Evolutionary conservation across 306 rosid species (phyloP), one percentile per base, ranked within the genome.

Genomic region (Gastrolobium bilobum): DNA sequence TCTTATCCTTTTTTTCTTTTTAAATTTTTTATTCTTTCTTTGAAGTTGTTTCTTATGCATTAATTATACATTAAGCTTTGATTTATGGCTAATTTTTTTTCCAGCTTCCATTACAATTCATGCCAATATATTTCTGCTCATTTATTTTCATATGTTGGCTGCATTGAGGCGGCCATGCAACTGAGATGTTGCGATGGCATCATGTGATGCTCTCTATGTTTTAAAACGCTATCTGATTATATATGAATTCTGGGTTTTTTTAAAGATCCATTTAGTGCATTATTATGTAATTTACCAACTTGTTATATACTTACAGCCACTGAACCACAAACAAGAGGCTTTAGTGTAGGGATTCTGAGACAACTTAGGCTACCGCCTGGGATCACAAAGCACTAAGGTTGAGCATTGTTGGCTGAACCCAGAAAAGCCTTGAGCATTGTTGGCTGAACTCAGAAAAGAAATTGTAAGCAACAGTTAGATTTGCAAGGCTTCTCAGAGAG

Each of bases 391-490:
- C 97, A 92, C 6, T 92, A 86, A 20, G 94, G 97, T 31, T 46
- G 80, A 39, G 40, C 97, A 92, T 70, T 87, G 90, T 54, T 85
- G 88, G 59, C 87, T 88, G 31, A 92, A 82, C 88, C n/a, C n/a
- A n/a, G 54, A 40, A 73, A 30, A 85, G 83, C 68, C 66, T 85
- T 46, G 80, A 39, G 40, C 97, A 92, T 70, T 87, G 90, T 54
- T 85, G 88, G 59, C 87, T 88, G 31, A 92, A 82, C 88, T 94
- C 97, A 72, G 94, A 92, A 68, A 90, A 88, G 91, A 92, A 92
- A 68, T 92, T 92, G 85, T 81, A 88, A 30, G 97, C 81, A 43
- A 92, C 91, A 0, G 90, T 88, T 38, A 92, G 75, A 87, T 92
- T 92, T 60, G 84, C 10, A 4, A 92, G 85, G 71, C 82, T 90